Base-by-base conservation (phyloP, 805 yeast species). In the Candida nanaspora region DNA sequence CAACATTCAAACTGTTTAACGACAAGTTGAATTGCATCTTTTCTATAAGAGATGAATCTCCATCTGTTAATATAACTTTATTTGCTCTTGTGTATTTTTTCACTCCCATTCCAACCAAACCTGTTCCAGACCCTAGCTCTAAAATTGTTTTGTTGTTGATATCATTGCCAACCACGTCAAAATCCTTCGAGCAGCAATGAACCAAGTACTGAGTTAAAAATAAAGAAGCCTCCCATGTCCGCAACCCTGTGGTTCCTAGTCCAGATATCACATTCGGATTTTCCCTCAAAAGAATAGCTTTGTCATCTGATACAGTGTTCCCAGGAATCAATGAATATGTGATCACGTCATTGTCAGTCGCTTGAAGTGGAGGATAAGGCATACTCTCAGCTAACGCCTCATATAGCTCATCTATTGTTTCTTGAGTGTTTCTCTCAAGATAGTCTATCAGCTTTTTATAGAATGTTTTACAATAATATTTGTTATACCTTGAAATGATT, bases 201-300 rank as follows among this genome's bases (percentile, higher is more conserved):
- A 64, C 46, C 14, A 85, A 48, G 49, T 63, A 82, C 30, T 78
- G 69, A 1, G 82, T 64, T 7, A 91, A 60, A 40, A 68, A 86
- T 6, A 85, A 49, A 0, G 95, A 83, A 2, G 96, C 97, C 54
- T 87, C 96, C 98, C 97, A 89, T 0, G 97, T 91, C 32, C 97
- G 66, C 41, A 78, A 62, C 0, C 97, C 97, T 0, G 97, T 91
- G 1, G 95, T 82, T 5, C 94, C 95, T n/a, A 63, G 55, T 1
- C 86, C 86, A 29, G 85, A 74, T 13, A 84, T 74, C 39, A 83
- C 46, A 40, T 70, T 66, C 0, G 89, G 91, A 0, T 76, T 69
- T 51, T 84, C 93, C 43, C 61, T 62, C 3, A 82, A 72, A 6
- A 49, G 48, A 2, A 72, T 53, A 0, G 33, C 11, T 15, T 38